Evolutionary conservation across 495 filamentous ascomycete species (phyloP), one percentile per base, ranked within the genome.

Genomic region (Mycothermus thermophilus): DNA sequence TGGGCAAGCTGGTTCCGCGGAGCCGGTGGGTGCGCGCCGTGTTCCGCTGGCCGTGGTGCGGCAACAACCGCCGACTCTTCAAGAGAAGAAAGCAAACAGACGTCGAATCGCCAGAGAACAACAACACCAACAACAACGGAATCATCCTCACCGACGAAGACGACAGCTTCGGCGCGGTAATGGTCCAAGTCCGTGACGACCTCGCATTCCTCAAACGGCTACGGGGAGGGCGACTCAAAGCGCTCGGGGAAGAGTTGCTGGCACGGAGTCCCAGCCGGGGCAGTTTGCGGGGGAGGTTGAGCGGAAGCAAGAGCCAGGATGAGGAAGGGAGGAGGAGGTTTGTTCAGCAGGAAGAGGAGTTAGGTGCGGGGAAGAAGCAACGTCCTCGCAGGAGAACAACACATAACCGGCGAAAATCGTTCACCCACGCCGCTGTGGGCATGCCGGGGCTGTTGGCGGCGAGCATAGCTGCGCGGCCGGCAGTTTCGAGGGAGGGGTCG

Each of bases 1-100:
- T 5, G 12, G 32, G 32, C 18, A 27, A 12, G 23, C n/a, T 10
- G 10, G 26, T 18, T 7, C 9, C 27, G 14, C 10, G 21, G 16
- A 21, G 11, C n/a, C 23, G 26, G 37, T 22, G 9, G 28, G 18
- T 9, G 36, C 26, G 13, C 8, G 8, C n/a, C 12, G 8, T 11
- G 19, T 10, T 32, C n/a, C n/a, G n/a, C n/a, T n/a, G n/a, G n/a
- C n/a, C n/a, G n/a, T n/a, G n/a, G n/a, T n/a, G n/a, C n/a, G n/a
- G n/a, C n/a, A n/a, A n/a, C 8, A 32, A 35, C 19, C 20, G 42
- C 11, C 36, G 40, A 40, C 27, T 28, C 28, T 41, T 34, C 24
- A 37, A 43, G n/a, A n/a, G n/a, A n/a, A n/a, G n/a, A n/a, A n/a
- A n/a, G n/a, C n/a, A n/a, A n/a, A n/a, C n/a, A n/a, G n/a, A n/a